Conservation (phyloP, 106 monocot species). For the Chionographis japonica region DNA sequence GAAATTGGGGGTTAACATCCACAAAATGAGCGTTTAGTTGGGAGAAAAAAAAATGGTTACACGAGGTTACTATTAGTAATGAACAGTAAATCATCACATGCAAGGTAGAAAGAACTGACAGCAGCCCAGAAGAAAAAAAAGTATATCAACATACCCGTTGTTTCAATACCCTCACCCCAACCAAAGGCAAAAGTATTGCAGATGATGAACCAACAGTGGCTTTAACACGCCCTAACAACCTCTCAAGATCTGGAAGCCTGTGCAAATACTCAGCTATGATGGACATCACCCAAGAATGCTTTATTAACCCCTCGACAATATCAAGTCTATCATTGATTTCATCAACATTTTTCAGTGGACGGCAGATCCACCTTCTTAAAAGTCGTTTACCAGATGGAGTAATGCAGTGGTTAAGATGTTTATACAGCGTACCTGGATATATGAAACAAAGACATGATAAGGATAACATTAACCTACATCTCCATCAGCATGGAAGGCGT, state of each 20-base stretch:
- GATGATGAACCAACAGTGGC: slow-evolving; percentile 55
- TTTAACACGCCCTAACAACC: slow-evolving; percentile 71
- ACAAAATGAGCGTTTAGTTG: no score
- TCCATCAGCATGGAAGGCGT: background rate
- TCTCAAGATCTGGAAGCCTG: slow-evolving; percentile 84
- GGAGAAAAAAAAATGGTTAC: no score
- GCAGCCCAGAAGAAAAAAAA: background rate
- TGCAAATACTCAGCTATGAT: slow-evolving; percentile 46
- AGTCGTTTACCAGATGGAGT: slow-evolving; percentile 81
- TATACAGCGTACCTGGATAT: slow-evolving; percentile 73
- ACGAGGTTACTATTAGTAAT: no score
- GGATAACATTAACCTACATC: background rate
- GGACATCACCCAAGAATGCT: slow-evolving; percentile 41
- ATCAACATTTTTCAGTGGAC: slow-evolving; percentile 60
- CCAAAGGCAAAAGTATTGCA: slow-evolving; percentile 42
- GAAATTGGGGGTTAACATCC: no score
- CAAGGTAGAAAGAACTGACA: no score
- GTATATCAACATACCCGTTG: slow-evolving; percentile 43
- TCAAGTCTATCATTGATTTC: slow-evolving; percentile 79
- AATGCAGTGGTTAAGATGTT: slow-evolving; percentile 75
- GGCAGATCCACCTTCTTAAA: slow-evolving; percentile 89
- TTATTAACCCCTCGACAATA: slow-evolving; percentile 71
- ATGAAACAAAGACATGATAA: background rate
- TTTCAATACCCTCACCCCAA: slow-evolving; percentile 77
- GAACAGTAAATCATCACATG: no score